phyloP scores from a whole-genome alignment of 23 red algal genomes.

The Gracilaria domingensis region DNA sequence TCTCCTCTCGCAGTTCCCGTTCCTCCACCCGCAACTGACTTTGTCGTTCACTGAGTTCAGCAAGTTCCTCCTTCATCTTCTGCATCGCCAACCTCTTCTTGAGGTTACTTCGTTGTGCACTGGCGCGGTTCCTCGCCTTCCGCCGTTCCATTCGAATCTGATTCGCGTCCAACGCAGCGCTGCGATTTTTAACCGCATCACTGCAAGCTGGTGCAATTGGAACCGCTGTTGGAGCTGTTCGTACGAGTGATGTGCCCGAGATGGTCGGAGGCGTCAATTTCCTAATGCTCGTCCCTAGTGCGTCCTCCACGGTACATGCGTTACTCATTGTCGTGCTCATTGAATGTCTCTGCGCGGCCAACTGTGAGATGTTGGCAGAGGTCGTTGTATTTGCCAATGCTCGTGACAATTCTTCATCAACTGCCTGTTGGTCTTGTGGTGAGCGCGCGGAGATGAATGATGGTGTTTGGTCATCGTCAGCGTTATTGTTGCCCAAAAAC shows the following conservation, averaged over 20 bases:
- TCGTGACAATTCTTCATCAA: not conserved
- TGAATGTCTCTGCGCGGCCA: not conserved
- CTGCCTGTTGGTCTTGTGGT: not conserved
- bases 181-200: not conserved
- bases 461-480: not conserved
- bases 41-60: not conserved
- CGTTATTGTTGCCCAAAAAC: not conserved
- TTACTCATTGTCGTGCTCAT: not conserved
- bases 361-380: not conserved
- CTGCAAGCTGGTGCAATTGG: not conserved
- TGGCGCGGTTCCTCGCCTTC: constrained; percentile 34
- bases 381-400: not conserved
- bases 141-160: constrained; percentile 7
- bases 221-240: not conserved
- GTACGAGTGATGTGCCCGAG: not conserved
- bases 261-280: not conserved
- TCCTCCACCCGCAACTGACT: constrained; percentile 28
- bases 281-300: not conserved
- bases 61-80: constrained; percentile 26
- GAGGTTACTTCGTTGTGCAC: constrained; percentile 44
- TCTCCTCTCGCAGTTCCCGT: constrained; percentile 5
- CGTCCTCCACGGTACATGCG: not conserved
- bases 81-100: constrained; percentile 49
- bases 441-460: not conserved
- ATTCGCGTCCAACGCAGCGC: constrained; percentile 20